Base-by-base conservation (phyloP, 2,329 filamentous ascomycete species). In the Rosellinia necatrix region DNA sequence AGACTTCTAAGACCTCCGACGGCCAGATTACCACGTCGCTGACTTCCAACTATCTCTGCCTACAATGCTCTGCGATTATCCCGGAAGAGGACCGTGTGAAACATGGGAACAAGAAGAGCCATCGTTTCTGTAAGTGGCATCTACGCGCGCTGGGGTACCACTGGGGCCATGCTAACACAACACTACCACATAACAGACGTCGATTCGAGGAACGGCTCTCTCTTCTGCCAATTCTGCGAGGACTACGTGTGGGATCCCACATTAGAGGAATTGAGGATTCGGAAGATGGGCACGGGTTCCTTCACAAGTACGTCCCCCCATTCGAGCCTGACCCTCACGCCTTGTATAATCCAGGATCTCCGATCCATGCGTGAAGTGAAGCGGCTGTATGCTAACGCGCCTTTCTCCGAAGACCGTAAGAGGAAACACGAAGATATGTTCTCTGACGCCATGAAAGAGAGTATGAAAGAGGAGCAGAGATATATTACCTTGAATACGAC, bases 231-330 rank as follows among this genome's bases (percentile, higher is more conserved):
- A 62, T 86, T 91, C 69, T 94, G 90, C 69, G 84, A 89, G 68
- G 90, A 94, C 70, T 86, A 91, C 61, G 87, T 94, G 27, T 93
- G 90, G 80, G 90, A 94, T 64, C 88, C 89, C 5, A 89, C 88
- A 5, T 77, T 94, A 4, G 90, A 94, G 68, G 87, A 89, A 49
- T 81, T 92, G 53, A 82, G 90, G 58, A 75, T 90, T 37, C 81
- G 86, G 53, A 90, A 90, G 71, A 83, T 87, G 64, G 85, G 84
- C 8, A 86, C 83, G 2, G 84, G 86, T 35, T 83, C 82, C 17
- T 87, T 86, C 63, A 82, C 81, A 62, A 84, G 86, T 88, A 74
- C 64, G 79, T 70, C 34, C 19, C n/a, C 12, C 9, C 40, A 9
- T 17, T 17, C 52, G 19, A 8, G n/a, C 22, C 24, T 15, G 49